Percentiles rank a stretch among this genome's conserved stretches.
These are phyloP conservation scores for Phytopythium oedochilum DNA, from an alignment of 352 stramenopile species.

Conservation along the genomic window DNA sequence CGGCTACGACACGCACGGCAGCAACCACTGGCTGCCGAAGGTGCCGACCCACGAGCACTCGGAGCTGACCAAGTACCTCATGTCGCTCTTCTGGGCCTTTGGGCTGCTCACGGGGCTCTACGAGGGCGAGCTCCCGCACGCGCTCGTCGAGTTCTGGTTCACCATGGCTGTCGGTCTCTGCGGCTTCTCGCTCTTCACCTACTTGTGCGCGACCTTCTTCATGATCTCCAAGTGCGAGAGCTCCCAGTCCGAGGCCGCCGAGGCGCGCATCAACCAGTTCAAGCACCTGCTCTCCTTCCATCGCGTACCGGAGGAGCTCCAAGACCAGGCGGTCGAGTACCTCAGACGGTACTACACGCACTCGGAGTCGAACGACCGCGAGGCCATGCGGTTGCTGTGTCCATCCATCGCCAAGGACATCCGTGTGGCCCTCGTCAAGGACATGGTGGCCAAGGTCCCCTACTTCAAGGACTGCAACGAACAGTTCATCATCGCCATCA, in stretches of 20 bases:
- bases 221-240: conserved; percentile 80
- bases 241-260: conserved; percentile 33
- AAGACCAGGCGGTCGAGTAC: conserved; percentile 49
- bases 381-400: conserved; percentile 52
- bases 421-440: conserved; percentile 56
- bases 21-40: conserved; percentile 49
- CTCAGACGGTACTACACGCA: conserved; percentile 56
- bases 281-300: conserved; percentile 70
- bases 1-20: conserved; percentile 34
- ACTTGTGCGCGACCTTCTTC: conserved; percentile 66
- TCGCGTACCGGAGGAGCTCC: conserved; percentile 39
- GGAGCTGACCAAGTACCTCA: conserved; percentile 34
- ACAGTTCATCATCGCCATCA: conserved; percentile 63
- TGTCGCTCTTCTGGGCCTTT: conserved; percentile 62
- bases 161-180: conserved; percentile 57
- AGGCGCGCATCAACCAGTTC: conserved; percentile 67
- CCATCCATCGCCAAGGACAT: conserved; percentile 63
- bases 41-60: conserved; percentile 13
- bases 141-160: conserved; percentile 46
- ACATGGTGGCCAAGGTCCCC: conserved; percentile 43
- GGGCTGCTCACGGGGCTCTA: conserved; percentile 57
- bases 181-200: conserved; percentile 69
- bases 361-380: conserved; percentile 62
- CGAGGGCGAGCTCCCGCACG: conserved; percentile 53
- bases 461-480: conserved; percentile 57